A percentile compares a stretch with the other conserved stretches of the same genome.
Conservation (phyloP, 2,329 filamentous ascomycete species). For the Epichloe coenophiala region DNA sequence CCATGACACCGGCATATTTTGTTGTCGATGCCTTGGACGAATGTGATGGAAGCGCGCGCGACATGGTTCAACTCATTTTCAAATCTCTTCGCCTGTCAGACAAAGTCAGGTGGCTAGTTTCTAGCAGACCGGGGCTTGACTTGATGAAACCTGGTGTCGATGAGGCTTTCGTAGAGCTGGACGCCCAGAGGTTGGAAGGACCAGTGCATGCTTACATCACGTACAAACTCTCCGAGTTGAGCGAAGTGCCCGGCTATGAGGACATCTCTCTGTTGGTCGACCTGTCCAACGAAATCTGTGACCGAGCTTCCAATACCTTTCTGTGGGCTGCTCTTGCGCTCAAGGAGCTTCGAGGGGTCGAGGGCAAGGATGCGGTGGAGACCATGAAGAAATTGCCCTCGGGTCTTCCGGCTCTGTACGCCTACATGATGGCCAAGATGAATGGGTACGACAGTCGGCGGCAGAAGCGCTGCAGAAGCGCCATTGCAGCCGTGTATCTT, state of each 20-base stretch:
- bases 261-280: constrained; percentile 2
- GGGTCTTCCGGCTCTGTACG: constrained; percentile 4
- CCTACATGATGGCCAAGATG: constrained; percentile 3
- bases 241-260: background rate
- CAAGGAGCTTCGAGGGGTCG: constrained; percentile 5
- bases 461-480: constrained; percentile 4
- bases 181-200: constrained; percentile 18
- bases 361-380: constrained; percentile 3
- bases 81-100: constrained; percentile 12
- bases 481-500: constrained; percentile 9
- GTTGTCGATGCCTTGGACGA: constrained; percentile 37
- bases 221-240: constrained; percentile 15
- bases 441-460: background rate
- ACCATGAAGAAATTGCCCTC: constrained; percentile 3
- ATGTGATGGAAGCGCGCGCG: constrained; percentile 17
- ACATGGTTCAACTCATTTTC: constrained; percentile 25
- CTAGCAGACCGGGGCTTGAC: constrained; percentile 20
- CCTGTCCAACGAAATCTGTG: constrained; percentile 5
- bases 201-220: constrained; percentile 26
- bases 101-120: constrained; percentile 27
- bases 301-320: constrained; percentile 10
- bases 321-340: constrained; percentile 8
- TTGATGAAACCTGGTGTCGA: constrained; percentile 19
- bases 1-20: constrained; percentile 20
- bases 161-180: constrained; percentile 23